These are phyloP conservation scores for Epichloe amarillans DNA, from an alignment of 2,329 filamentous ascomycete genomes.

Conservation along the genomic window DNA sequence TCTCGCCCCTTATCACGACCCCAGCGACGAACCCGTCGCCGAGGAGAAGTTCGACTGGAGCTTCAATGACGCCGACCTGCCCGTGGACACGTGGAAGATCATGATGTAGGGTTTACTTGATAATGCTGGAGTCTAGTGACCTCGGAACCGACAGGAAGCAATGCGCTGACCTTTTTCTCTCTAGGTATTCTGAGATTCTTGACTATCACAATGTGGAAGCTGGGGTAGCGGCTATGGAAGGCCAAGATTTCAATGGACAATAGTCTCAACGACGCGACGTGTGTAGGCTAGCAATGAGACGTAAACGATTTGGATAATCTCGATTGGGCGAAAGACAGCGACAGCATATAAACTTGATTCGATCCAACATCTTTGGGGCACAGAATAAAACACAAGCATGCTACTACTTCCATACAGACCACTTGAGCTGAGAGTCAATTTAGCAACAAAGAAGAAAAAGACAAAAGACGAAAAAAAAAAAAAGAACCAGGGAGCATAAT, in stretches of 20 bases:
- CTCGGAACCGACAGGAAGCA: background rate
- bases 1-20: conserved; percentile 91
- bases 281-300: conserved; percentile 1
- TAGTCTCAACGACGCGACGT: conserved; percentile 10
- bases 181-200: conserved; percentile 97
- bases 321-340: conserved; percentile 1
- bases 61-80: conserved; percentile 94
- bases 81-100: conserved; percentile 99
- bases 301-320: conserved; percentile 5
- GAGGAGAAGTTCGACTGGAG: conserved; percentile 99
- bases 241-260: conserved; percentile 23
- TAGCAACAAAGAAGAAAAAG: background rate
- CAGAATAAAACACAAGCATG: background rate
- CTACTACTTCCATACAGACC: background rate
- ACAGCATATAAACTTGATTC: conserved; percentile 4
- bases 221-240: conserved; percentile 24
- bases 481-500: background rate
- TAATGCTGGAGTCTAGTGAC: background rate
- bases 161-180: background rate
- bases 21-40: conserved; percentile 86
- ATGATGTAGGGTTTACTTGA: conserved; percentile 66
- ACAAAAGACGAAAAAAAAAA: background rate
- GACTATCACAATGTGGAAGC: conserved; percentile 92
- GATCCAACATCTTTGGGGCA: background rate
- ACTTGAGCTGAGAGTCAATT: too few species aligned